A percentile compares a stretch with the other conserved stretches of the same genome.
Evolutionary conservation across 192 early-diverging fungal genomes (phyloP).

Genomic region (Pecoramyces ruminantium): DNA sequence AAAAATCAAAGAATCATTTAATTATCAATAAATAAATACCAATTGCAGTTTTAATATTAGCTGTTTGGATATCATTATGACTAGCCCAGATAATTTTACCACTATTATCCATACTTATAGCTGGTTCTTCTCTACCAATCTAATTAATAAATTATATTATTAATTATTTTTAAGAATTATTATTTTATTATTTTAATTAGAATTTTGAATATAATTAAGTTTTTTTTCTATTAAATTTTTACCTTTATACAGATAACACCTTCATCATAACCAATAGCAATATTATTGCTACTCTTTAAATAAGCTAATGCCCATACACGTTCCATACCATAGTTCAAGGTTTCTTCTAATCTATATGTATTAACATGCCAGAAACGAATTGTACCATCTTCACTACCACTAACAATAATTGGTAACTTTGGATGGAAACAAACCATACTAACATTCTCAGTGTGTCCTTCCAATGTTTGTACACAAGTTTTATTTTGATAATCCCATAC

Average conservation of each 20-base stretch:
- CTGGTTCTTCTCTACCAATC: constrained; percentile 88
- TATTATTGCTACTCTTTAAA: constrained; percentile 67
- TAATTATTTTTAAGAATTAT: no score
- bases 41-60: constrained; percentile 71
- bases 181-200: no score
- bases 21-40: constrained; percentile 15
- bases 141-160: constrained; percentile 2
- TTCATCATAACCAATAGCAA: constrained; percentile 92
- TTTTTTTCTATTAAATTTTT: no score
- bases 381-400: constrained; percentile 85
- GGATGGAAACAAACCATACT: constrained; percentile 84
- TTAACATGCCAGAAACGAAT: constrained; percentile 93
- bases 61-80: constrained; percentile 89
- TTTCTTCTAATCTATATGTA: constrained; percentile 91
- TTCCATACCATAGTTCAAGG: constrained; percentile 93
- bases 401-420: constrained; percentile 88
- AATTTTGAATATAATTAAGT: no score
- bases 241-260: constrained; percentile 86
- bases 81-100: constrained; percentile 99
- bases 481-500: constrained; percentile 99
- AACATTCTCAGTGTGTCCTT: constrained; percentile 92
- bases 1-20: no score
- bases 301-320: constrained; percentile 92
- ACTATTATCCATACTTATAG: constrained; percentile 85
- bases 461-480: constrained; percentile 94